These are phyloP conservation scores for Eucalyptus marginata DNA, from an alignment of 345 rosid species.

Conservation along the genomic window DNA sequence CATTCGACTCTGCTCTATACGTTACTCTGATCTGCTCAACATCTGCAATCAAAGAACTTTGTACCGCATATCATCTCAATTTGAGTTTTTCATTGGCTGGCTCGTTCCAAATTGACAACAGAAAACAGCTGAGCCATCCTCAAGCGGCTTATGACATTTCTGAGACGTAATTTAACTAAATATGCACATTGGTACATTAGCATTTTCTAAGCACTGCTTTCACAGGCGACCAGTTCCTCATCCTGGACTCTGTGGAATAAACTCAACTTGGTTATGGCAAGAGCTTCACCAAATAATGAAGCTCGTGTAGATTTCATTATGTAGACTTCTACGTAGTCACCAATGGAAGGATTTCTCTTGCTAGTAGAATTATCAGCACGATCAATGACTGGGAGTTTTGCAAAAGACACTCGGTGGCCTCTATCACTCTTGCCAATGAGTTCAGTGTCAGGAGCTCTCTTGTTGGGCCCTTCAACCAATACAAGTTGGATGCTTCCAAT, in stretches of 20 bases:
- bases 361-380: slow-evolving; percentile 7
- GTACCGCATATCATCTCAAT: neutral
- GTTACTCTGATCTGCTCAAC: neutral
- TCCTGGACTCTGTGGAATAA: slow-evolving; percentile 26
- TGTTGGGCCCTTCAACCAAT: slow-evolving; percentile 86
- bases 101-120: neutral
- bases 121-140: neutral
- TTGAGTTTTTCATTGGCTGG: neutral
- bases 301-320: slow-evolving; percentile 61
- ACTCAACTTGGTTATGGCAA: slow-evolving; percentile 61
- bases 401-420: slow-evolving; percentile 68
- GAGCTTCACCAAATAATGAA: slow-evolving; percentile 65
- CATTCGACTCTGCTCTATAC: neutral
- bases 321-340: slow-evolving; percentile 73
- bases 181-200: neutral
- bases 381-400: slow-evolving; percentile 24
- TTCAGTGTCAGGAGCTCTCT: slow-evolving; percentile 79
- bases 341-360: slow-evolving; percentile 41
- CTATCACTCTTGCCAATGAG: slow-evolving; percentile 83
- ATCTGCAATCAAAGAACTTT: neutral
- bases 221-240: slow-evolving; percentile 38
- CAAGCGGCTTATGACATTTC: neutral
- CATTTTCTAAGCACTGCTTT: slow-evolving; percentile 12
- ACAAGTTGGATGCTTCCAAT: slow-evolving; percentile 63
- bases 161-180: neutral